These are phyloP conservation scores for Paramecium sexaurelia DNA, from an alignment of 73 alveolate genomes.

Conservation along the genomic window DNA sequence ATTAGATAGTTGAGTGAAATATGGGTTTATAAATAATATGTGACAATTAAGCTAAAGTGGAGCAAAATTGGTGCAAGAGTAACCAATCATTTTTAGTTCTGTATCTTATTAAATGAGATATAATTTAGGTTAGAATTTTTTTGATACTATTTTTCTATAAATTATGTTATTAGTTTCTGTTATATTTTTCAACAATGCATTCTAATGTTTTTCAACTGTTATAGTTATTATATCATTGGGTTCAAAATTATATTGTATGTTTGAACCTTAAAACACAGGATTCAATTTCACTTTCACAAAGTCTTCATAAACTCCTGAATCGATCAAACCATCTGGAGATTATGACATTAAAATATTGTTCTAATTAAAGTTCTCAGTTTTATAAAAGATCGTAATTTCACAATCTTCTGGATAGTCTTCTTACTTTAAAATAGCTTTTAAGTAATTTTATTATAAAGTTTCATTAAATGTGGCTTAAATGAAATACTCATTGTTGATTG, in stretches of 20 bases:
- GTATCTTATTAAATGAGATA: not conserved
- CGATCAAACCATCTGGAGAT: not conserved
- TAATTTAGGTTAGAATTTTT: not conserved
- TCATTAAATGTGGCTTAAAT: not conserved
- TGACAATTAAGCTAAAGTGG: not conserved
- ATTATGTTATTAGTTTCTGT: not conserved
- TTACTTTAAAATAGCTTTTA: not conserved
- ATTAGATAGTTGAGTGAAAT: not conserved
- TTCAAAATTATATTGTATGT: not conserved
- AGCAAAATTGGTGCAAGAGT: not conserved
- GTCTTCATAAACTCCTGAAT: not conserved
- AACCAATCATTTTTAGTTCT: not conserved
- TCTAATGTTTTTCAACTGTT: not conserved
- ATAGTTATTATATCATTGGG: not conserved
- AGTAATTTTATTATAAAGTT: too few relatives aligned
- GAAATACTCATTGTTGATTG: not conserved
- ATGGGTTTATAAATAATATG: not conserved
- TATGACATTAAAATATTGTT: not conserved
- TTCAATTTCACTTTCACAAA: not conserved
- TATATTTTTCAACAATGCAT: not conserved
- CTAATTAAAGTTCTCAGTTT: not conserved
- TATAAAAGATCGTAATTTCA: not conserved
- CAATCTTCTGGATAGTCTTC: not conserved
- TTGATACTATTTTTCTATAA: not conserved
- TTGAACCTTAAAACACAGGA: not conserved